Base-by-base conservation (phyloP, 768 basidiomycete species). In the Trametes cingulata region DNA sequence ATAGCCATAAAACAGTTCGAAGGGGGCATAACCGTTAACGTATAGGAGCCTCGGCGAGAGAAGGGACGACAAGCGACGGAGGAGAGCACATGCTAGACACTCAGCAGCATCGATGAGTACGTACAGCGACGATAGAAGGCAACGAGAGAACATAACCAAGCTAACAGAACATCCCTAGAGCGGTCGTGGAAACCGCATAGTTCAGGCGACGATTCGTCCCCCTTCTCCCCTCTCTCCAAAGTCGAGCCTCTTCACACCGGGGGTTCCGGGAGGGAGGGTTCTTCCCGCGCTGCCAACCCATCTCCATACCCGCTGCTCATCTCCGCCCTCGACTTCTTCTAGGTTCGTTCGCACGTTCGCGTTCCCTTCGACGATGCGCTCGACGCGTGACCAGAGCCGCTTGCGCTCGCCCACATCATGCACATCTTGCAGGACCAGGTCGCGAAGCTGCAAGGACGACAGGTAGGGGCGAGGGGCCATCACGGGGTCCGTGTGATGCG, bases 251-350 rank as follows among this genome's bases (percentile, higher is more conserved):
- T 52, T 43, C 39, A 58, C n/a, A 20, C 60, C 60, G 20, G 63
- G 57, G 27, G 66, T 55, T 12, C 61, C 67, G 39, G 64, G 63
- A 22, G 65, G 48, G 22, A 70, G 61, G 39, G 69, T 63, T 58
- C 65, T 61, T 13, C 71, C 70, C 17, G 67, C 64, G 56, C 74
- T 75, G n/a, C 93, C 93, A 29, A 93, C 84, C 94, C 94, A 96
- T 58, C 88, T 77, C 94, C 94, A 96, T 56, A 93, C 93, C 64
- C 91, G 84, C 74, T 87, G 80, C 75, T 93, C 92, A 73, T 95
- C 93, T 12, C 94, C 93, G 65, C 88, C 88, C 61, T 79, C 80
- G 47, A 91, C 82, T 72, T 96, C 94, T 73, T 91, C 90, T 52
- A 93, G 76, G 71, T 89, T 90, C 29, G 85, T 86, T 62, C 91